Evolutionary conservation across 2,329 filamentous ascomycete species (phyloP).

Genomic region (Aschersonia sp.): DNA sequence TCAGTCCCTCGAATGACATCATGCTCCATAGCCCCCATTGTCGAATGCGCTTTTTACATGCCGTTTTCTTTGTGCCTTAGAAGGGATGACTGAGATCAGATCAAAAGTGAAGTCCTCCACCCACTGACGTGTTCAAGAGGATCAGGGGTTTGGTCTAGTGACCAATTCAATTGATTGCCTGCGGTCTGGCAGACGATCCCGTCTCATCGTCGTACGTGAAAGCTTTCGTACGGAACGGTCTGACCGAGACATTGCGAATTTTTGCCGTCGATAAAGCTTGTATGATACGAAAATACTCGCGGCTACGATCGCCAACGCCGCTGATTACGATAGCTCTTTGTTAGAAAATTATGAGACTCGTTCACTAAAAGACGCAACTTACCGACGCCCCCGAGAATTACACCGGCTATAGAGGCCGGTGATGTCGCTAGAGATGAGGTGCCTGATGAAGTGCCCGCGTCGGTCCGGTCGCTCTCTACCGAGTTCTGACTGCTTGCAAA

Average conservation of each 20-base stretch:
- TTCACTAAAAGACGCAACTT: not conserved
- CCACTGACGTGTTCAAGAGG: not conserved
- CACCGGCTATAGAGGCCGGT: not conserved
- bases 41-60: not conserved
- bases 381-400: not conserved
- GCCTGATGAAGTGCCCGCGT: not conserved
- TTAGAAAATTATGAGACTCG: too few species aligned
- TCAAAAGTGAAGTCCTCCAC: too few species aligned
- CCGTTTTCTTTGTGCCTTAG: not conserved
- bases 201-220: too few species aligned
- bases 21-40: not conserved
- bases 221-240: not conserved
- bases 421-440: not conserved
- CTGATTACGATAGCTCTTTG: not conserved
- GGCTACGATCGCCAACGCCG: conserved; percentile 1
- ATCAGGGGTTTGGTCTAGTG: not conserved
- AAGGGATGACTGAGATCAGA: not conserved
- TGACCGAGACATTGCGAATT: not conserved
- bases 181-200: not conserved
- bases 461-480: not conserved
- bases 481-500: not conserved
- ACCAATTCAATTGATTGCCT: not conserved
- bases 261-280: not conserved
- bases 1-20: not conserved
- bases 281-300: conserved; percentile 1